These are phyloP conservation scores for Cocos nucifera DNA, from an alignment of 176 grass and related monocot species.

Conservation along the genomic window DNA sequence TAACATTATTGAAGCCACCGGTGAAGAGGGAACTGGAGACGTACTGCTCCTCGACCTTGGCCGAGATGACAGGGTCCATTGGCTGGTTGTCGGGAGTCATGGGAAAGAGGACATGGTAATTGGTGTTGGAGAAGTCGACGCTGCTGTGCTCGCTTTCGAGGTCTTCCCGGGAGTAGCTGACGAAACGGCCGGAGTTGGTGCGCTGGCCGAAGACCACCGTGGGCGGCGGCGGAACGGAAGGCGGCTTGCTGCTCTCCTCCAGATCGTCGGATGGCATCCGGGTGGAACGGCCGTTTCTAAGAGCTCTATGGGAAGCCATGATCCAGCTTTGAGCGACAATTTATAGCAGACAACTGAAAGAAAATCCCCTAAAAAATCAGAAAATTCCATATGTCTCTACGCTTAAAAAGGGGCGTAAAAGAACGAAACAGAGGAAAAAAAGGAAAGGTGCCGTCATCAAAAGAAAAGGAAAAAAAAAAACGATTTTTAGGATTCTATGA, in stretches of 20 bases:
- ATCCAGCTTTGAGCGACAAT: background rate
- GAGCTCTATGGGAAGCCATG: slow-evolving; percentile 80
- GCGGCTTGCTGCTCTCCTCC: slow-evolving; percentile 38
- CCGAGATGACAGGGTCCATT: slow-evolving; percentile 28
- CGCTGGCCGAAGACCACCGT: slow-evolving; percentile 77
- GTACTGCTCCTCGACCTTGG: slow-evolving; percentile 49
- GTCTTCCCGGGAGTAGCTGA: slow-evolving; percentile 96
- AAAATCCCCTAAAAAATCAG: too few species aligned
- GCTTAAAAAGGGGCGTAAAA: too few species aligned
- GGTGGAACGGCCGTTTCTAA: slow-evolving; percentile 50
- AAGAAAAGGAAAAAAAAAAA: too few species aligned
- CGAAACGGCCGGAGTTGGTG: slow-evolving; percentile 81
- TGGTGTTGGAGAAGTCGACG: slow-evolving; percentile 69
- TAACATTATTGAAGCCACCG: slow-evolving; percentile 89
- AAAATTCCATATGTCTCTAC: too few species aligned
- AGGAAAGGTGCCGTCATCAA: too few species aligned
- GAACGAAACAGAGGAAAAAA: too few species aligned
- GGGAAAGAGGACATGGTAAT: slow-evolving; percentile 90
- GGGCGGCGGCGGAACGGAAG: slow-evolving; percentile 25
- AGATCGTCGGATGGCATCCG: slow-evolving; percentile 11
- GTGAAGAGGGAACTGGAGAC: slow-evolving; percentile 87
- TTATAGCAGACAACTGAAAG: too few species aligned
- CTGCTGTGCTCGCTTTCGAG: slow-evolving; percentile 95
- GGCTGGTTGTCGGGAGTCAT: slow-evolving; percentile 93
- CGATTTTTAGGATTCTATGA: too few species aligned